Evolutionary conservation across 805 yeast genomes (phyloP).

Genomic region (Millerozyma miso): DNA sequence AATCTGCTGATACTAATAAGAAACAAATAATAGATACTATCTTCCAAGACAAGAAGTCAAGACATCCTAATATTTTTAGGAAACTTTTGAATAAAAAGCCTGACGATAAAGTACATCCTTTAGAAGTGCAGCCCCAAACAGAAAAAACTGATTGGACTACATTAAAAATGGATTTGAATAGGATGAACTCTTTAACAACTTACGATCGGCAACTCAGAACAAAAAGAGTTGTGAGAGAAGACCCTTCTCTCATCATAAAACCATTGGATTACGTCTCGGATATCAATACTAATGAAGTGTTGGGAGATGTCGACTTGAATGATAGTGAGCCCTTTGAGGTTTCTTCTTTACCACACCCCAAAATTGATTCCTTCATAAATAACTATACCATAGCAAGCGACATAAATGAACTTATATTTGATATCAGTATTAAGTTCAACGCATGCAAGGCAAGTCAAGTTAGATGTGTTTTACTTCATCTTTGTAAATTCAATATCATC

Average conservation of each 20-base stretch:
- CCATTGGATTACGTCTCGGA: constrained; percentile 41
- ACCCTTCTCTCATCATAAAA: constrained; percentile 34
- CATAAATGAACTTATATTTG: constrained; percentile 39
- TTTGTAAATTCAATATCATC: constrained; percentile 57
- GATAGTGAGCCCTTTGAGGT: constrained; percentile 12
- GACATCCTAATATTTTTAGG: constrained; percentile 44
- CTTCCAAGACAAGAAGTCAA: constrained; percentile 40
- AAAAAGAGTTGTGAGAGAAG: constrained; percentile 45
- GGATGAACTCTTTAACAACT: constrained; percentile 66
- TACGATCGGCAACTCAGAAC: constrained; percentile 70
- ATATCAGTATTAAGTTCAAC: constrained; percentile 36
- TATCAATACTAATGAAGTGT: constrained; percentile 38
- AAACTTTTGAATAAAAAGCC: constrained; percentile 35
- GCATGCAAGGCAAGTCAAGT: constrained; percentile 47
- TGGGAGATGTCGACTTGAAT: constrained; percentile 11
- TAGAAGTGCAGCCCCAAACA: constrained; percentile 30
- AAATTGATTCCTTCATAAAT: constrained; percentile 29
- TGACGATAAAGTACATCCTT: constrained; percentile 19
- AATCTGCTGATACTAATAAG: constrained; percentile 9
- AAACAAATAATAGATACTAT: constrained; percentile 35
- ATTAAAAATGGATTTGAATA: constrained; percentile 55
- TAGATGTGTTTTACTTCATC: constrained; percentile 59
- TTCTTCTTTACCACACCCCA: constrained; percentile 14
- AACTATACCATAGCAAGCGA: constrained; percentile 26
- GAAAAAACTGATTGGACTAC: constrained; percentile 36